phyloP scores from a whole-genome alignment of 2,329 filamentous ascomycete genomes.

The Colletotrichum nymphaeae region DNA sequence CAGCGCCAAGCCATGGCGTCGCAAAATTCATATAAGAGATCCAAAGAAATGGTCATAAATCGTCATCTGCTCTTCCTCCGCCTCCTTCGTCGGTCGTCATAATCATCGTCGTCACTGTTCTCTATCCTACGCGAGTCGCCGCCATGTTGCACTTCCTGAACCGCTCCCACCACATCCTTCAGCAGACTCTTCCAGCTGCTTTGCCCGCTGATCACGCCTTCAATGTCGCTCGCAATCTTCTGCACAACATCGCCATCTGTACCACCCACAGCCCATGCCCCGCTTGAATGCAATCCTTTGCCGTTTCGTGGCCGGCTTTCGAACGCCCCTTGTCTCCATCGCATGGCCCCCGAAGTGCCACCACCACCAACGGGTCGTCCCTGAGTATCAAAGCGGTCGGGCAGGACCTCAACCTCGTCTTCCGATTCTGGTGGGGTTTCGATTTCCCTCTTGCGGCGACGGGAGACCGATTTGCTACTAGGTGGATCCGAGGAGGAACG shows the following conservation, averaged over 20 bases:
- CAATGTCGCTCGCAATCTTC: slow-evolving; percentile 49
- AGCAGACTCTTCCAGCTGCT: slow-evolving; percentile 46
- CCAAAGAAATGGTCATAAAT: slow-evolving; percentile 6
- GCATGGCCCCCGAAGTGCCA: slow-evolving; percentile 38
- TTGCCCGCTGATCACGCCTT: slow-evolving; percentile 45
- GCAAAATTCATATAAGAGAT: not conserved
- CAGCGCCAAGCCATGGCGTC: not conserved
- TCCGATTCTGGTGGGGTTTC: slow-evolving; percentile 43
- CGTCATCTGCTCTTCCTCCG: slow-evolving; percentile 33
- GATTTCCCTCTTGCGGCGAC: slow-evolving; percentile 37
- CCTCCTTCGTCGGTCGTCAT: slow-evolving; percentile 27
- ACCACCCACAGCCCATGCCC: slow-evolving; percentile 58
- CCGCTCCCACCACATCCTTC: slow-evolving; percentile 44
- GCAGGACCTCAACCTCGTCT: slow-evolving; percentile 56
- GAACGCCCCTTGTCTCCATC: slow-evolving; percentile 56
- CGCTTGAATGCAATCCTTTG: slow-evolving; percentile 50
- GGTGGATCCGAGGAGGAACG: slow-evolving; percentile 48
- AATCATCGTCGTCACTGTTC: slow-evolving; percentile 38
- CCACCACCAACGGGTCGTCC: slow-evolving; percentile 53
- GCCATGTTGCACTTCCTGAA: slow-evolving; percentile 26
- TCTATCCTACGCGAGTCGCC: slow-evolving; percentile 32
- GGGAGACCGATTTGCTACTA: slow-evolving; percentile 43
- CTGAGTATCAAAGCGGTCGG: slow-evolving; percentile 58
- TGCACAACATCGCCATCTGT: slow-evolving; percentile 56
- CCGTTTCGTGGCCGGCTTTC: slow-evolving; percentile 47